Evolutionary conservation across 2,329 filamentous ascomycete species (phyloP).

Genomic region (Neocatenulostroma microsporum): DNA sequence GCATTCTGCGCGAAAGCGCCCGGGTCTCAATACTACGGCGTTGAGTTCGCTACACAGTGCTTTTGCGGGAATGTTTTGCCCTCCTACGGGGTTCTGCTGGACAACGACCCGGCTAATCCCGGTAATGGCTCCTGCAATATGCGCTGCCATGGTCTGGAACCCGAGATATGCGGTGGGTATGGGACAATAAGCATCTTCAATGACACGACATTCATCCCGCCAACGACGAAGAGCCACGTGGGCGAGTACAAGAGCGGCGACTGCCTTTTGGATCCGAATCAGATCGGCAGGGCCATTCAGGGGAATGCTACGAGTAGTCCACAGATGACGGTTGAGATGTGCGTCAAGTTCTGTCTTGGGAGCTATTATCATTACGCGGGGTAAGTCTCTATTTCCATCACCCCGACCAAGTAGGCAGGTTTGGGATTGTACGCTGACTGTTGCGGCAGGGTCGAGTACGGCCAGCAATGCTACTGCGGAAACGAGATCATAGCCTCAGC

Average conservation of each 20-base stretch:
- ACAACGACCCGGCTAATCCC: conserved; percentile 13
- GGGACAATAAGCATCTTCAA: conserved; percentile 23
- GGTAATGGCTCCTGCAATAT: conserved; percentile 20
- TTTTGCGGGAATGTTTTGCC: conserved; percentile 24
- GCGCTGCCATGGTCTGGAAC: conserved; percentile 19
- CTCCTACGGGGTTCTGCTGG: conserved; percentile 7
- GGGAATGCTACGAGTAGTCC: conserved; percentile 10
- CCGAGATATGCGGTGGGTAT: conserved; percentile 26
- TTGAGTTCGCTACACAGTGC: conserved; percentile 27
- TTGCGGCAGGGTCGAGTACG: background rate
- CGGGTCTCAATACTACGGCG: conserved; percentile 26
- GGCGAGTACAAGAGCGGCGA: conserved; percentile 19
- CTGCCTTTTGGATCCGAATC: conserved; percentile 21
- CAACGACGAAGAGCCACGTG: conserved; percentile 13
- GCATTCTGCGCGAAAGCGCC: conserved; percentile 17
- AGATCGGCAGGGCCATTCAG: conserved; percentile 15
- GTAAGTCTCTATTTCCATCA: conserved; percentile 8
- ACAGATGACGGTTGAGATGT: conserved; percentile 22
- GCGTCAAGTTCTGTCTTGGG: conserved; percentile 26
- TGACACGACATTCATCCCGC: conserved; percentile 14
- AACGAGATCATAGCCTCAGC: conserved; percentile 13
- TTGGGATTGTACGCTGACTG: conserved; percentile 6
- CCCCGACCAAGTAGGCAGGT: conserved; percentile 7
- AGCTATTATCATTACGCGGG: conserved; percentile 23
- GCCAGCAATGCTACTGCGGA: conserved; percentile 24